Conservation (phyloP, 441 rosid genomes). For the Brassica hybrid region DNA sequence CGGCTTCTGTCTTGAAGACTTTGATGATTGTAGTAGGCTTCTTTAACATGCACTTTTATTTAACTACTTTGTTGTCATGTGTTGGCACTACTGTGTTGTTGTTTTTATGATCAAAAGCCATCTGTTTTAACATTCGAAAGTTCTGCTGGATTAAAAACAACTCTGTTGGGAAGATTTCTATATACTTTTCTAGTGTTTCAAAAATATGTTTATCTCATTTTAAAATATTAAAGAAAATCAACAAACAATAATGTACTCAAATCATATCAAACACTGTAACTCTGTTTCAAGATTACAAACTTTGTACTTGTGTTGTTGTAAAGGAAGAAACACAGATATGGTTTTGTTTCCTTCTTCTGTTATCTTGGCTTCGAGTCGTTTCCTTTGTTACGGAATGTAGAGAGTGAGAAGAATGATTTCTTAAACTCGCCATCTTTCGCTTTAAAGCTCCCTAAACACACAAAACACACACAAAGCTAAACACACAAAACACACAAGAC, state of each 20-base stretch:
- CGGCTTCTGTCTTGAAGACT: not conserved
- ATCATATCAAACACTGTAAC: not conserved
- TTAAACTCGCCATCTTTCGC: constrained; percentile 82
- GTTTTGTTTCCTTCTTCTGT: constrained; percentile 11
- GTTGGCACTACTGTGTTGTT: not conserved
- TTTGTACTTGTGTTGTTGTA: constrained; percentile 30
- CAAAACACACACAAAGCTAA: constrained; percentile 11
- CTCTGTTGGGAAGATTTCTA: not conserved
- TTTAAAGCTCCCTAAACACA: constrained; percentile 59
- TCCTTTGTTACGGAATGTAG: constrained; percentile 94
- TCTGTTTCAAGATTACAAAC: constrained; percentile 21
- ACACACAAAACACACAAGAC: constrained; percentile 13
- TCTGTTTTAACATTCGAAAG: not conserved
- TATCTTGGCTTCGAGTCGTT: constrained; percentile 85
- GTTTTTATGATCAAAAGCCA: not conserved
- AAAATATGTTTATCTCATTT: constrained; percentile 15
- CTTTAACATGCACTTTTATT: not conserved
- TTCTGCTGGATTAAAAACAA: not conserved
- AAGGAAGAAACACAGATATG: constrained; percentile 2
- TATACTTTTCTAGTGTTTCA: not conserved
- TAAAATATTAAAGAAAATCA: not conserved
- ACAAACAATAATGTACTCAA: constrained; percentile 22
- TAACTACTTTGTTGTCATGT: constrained; percentile 1
- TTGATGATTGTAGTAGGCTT: not conserved
- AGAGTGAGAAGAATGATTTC: constrained; percentile 91